Base-by-base conservation (phyloP, 495 filamentous ascomycete species). In the Podospora fimiseda region DNA sequence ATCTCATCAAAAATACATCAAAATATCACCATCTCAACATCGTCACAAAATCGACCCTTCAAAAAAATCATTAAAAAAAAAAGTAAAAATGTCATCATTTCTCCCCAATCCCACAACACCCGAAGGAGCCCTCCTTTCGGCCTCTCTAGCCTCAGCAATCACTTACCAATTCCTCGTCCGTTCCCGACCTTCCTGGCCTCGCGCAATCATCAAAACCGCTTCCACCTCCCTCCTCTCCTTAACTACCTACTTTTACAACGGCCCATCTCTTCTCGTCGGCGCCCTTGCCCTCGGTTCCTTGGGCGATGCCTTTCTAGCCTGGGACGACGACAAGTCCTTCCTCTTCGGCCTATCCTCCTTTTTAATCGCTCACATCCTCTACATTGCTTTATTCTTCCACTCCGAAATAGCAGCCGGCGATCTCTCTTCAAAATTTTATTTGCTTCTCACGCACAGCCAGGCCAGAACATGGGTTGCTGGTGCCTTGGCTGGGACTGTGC, bases 221-320 rank as follows among this genome's bases (percentile, higher is more conserved):
- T 65, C 64, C 1, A 67, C 62, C 5, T 39, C 57, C 0, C 54
- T 67, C 8, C 57, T 67, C 11, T 56, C 62, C 2, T 24, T 51
- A 2, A 9, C 53, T 6, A 33, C 52, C 1, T n/a, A 14, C 22
- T 23, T 63, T 2, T 41, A 36, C 19, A 23, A 27, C 16, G 53
- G 52, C 1, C 55, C 60, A 0, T 19, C 23, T 16, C 52, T 52
- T 1, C 40, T 65, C 0, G 46, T 50, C 2, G 38, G 24, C 0
- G 64, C 62, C 8, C 53, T 67, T 20, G 60, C 51, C 7, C 47
- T 62, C 38, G 55, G 57, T 19, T 52, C 62, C 3, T 16, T 53
- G 3, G 64, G 64, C 24, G 64, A 67, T 21, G 52, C 53, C 19
- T 65, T 65, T 38, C 56, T 67, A 11, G 59, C 64, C 3, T 56